phyloP scores from a whole-genome alignment of 768 basidiomycete species.

The Leccinum disarticulatum region DNA sequence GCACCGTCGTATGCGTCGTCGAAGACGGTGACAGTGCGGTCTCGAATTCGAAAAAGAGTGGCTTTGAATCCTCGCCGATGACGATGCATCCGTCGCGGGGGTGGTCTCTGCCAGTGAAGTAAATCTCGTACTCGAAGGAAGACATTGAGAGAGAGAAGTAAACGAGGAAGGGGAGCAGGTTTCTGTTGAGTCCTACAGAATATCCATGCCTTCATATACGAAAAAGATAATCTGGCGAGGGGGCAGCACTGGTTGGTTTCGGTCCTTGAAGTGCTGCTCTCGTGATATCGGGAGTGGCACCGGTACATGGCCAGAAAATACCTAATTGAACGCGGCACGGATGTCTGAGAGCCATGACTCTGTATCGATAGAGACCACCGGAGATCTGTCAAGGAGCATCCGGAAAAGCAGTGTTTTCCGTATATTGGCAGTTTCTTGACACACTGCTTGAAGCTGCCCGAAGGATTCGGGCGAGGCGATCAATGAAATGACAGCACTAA shows the following conservation, averaged over 20 bases:
- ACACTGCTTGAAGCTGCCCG: constrained; percentile 5
- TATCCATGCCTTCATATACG: constrained; percentile 32
- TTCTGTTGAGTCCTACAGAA: neutral
- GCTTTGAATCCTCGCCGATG: constrained; percentile 62
- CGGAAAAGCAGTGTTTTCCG: constrained; percentile 11
- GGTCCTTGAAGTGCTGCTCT: constrained; percentile 35
- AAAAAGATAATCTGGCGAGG: constrained; percentile 2
- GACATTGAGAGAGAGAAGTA: constrained; percentile 25
- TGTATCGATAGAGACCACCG: constrained; percentile 13
- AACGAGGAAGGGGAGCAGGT: constrained; percentile 1
- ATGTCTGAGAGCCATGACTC: constrained; percentile 35
- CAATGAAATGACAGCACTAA: constrained; percentile 24
- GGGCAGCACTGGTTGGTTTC: constrained; percentile 30
- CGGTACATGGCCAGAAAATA: constrained; percentile 46
- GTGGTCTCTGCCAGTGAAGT: constrained; percentile 70
- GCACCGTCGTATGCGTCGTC: constrained; percentile 30
- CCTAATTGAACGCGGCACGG: constrained; percentile 51
- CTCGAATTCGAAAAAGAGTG: constrained; percentile 66
- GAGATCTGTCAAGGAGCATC: constrained; percentile 23
- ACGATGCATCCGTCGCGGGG: constrained; percentile 62
- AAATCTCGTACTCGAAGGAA: constrained; percentile 50
- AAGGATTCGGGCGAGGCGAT: constrained; percentile 19
- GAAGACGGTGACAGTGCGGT: constrained; percentile 39
- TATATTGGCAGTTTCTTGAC: constrained; percentile 7
- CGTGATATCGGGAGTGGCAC: constrained; percentile 45